Evolutionary conservation across 2,329 filamentous ascomycete genomes (phyloP), one percentile per base, ranked within the genome.

Genomic region (Ophiostoma australiae): DNA sequence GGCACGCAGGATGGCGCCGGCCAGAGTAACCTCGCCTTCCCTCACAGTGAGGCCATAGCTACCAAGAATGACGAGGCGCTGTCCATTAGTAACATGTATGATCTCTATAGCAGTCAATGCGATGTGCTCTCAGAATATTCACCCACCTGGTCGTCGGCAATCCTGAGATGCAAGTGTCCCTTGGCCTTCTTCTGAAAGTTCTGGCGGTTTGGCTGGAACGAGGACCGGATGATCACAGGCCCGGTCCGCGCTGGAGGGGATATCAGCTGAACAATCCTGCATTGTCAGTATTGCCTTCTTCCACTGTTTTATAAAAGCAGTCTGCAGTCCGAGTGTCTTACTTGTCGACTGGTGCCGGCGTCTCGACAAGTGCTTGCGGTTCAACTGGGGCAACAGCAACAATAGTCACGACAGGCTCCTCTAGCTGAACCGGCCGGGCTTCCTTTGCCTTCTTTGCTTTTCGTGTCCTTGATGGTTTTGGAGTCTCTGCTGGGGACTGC

Each of bases 1-100:
- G 1, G 72, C 77, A 13, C 81, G 80, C 3, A 94, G 77, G 7
- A 83, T 85, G 7, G 90, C 88, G 20, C 91, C 91, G 17, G 87
- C 85, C 35, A 94, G 78, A 0, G 86, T 88, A 33, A 91, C 81
- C 63, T 88, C 83, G 1, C 92, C 92, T 69, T 82, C 82, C 10
- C 81, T 76, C 0, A 94, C 84, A 15, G 81, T 82, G 39, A 94
- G 77, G 20, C 88, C 87, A 78, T 89, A 95, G 75, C 86, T 89
- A 1, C 92, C 92, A 13, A 92, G 80, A 10, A 90, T 79, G 4
- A 89, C 81, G 58, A 91, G 80, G 20, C 88, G 85, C 87, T 90
- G 69, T 1, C 5, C 5, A 27, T 65, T 27, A 65, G 31, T 65
- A 58, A 20, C 23, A 3, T 1, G 17, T 13, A 20, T 11, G 3